phyloP scores from a whole-genome alignment of 306 rosid genomes.

The Potentilla sterilis region DNA sequence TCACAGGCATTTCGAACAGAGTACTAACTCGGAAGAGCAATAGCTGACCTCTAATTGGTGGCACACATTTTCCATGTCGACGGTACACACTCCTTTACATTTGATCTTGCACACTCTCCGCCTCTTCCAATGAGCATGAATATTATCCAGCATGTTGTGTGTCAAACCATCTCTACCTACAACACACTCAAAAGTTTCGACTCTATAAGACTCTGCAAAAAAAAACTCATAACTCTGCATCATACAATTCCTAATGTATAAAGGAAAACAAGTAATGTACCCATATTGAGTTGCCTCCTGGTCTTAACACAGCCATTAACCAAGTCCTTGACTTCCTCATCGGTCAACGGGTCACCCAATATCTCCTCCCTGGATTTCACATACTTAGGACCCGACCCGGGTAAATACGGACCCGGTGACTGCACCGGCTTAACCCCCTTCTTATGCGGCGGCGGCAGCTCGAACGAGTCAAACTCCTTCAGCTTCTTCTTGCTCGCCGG shows the following conservation, averaged over 20 bases:
- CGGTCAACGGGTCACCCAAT: constrained; percentile 69
- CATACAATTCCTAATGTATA: neutral
- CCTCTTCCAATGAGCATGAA: constrained; percentile 95
- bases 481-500: constrained; percentile 74
- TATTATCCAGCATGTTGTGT: constrained; percentile 97
- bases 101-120: constrained; percentile 87
- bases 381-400: constrained; percentile 66
- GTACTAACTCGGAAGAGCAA: neutral
- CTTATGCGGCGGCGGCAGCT: constrained; percentile 74
- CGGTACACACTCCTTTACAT: constrained; percentile 93
- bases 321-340: constrained; percentile 53
- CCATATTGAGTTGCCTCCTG: constrained; percentile 64
- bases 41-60: constrained; percentile 76
- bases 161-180: constrained; percentile 98
- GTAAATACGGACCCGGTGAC: constrained; percentile 74
- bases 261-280: constrained; percentile 28
- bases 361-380: constrained; percentile 69
- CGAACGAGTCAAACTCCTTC: constrained; percentile 79
- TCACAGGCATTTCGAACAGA: neutral
- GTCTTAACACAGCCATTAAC: constrained; percentile 45
- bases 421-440: constrained; percentile 87
- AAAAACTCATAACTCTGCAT: neutral
- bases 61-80: constrained; percentile 77
- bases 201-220: neutral
- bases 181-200: constrained; percentile 12